These are phyloP conservation scores for Nelumbo lutea DNA, from an alignment of 164 flowering plant species.

Conservation along the genomic window DNA sequence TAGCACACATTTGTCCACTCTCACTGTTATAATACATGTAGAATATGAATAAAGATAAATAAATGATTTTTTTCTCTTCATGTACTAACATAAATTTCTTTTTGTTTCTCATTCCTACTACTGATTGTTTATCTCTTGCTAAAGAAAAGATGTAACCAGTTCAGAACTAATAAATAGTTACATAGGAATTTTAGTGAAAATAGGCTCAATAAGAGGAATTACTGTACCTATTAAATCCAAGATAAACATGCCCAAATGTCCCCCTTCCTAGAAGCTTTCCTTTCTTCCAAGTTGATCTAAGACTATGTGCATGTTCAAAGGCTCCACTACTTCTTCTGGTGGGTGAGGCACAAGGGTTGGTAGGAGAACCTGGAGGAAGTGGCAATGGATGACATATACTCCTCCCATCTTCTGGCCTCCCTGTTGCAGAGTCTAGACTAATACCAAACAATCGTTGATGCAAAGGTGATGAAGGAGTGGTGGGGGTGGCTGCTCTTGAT, in stretches of 20 bases:
- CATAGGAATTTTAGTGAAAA: background rate
- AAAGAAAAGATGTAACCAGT: background rate
- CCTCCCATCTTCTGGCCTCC: slow-evolving; percentile 55
- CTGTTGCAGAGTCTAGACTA: slow-evolving; percentile 51
- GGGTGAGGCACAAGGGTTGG: slow-evolving; percentile 42
- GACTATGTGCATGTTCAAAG: slow-evolving; percentile 28
- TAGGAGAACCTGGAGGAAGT: slow-evolving; percentile 91
- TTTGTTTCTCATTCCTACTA: background rate
- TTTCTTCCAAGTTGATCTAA: slow-evolving; percentile 71
- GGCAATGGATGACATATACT: slow-evolving; percentile 70
- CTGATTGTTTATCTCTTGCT: background rate
- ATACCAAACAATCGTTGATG: slow-evolving; percentile 39
- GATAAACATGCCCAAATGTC: slow-evolving; percentile 93
- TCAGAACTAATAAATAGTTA: background rate
- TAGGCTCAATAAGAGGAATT: background rate
- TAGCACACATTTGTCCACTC: slow-evolving; percentile 90
- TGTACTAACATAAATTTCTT: background rate
- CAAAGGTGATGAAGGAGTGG: slow-evolving; percentile 59
- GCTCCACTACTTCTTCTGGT: slow-evolving; percentile 28
- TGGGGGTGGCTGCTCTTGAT: slow-evolving; percentile 39
- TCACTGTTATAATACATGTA: slow-evolving; percentile 44
- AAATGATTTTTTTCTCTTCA: background rate
- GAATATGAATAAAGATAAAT: background rate
- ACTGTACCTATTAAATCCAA: slow-evolving; percentile 87
- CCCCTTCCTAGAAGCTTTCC: slow-evolving; percentile 95